Conservation (phyloP, 2,329 filamentous ascomycete species). For the Exophiala spinifera region DNA sequence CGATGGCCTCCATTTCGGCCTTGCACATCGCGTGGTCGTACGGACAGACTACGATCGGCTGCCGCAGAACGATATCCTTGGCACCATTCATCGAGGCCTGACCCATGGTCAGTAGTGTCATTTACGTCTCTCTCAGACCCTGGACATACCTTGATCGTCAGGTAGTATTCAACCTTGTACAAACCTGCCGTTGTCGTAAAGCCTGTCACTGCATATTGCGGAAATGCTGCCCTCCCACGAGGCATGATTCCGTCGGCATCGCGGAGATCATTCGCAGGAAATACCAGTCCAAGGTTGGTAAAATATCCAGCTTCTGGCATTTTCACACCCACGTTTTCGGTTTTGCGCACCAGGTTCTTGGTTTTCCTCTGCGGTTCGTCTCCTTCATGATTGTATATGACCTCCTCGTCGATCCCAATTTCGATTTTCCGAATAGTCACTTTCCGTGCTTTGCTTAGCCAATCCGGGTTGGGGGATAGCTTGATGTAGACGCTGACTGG, state of each 20-base stretch:
- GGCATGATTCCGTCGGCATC: conserved; percentile 86
- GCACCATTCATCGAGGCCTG: conserved; percentile 86
- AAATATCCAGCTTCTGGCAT: conserved; percentile 89
- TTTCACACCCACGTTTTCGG: conserved; percentile 75
- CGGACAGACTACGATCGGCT: conserved; percentile 93
- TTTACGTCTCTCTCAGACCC: not conserved
- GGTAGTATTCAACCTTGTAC: conserved; percentile 97
- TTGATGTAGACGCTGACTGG: conserved; percentile 96
- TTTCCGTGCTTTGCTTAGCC: conserved; percentile 82
- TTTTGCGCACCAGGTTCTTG: conserved; percentile 81
- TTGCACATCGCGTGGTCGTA: conserved; percentile 94
- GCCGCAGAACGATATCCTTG: conserved; percentile 80
- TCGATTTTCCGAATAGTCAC: conserved; percentile 95
- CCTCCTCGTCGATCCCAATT: conserved; percentile 91
- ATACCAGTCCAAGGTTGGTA: conserved; percentile 86
- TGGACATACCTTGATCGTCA: conserved; percentile 77
- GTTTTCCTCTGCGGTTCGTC: conserved; percentile 89
- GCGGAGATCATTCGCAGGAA: conserved; percentile 82
- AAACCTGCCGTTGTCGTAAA: conserved; percentile 92
- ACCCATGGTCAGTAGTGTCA: not conserved
- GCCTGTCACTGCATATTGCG: conserved; percentile 79
- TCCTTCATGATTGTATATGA: conserved; percentile 97
- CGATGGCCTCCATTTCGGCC: conserved; percentile 97
- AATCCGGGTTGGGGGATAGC: conserved; percentile 85
- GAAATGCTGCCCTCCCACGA: conserved; percentile 80